Conservation (phyloP, 2,329 filamentous ascomycete genomes). For the Diaporthe ampelina region DNA sequence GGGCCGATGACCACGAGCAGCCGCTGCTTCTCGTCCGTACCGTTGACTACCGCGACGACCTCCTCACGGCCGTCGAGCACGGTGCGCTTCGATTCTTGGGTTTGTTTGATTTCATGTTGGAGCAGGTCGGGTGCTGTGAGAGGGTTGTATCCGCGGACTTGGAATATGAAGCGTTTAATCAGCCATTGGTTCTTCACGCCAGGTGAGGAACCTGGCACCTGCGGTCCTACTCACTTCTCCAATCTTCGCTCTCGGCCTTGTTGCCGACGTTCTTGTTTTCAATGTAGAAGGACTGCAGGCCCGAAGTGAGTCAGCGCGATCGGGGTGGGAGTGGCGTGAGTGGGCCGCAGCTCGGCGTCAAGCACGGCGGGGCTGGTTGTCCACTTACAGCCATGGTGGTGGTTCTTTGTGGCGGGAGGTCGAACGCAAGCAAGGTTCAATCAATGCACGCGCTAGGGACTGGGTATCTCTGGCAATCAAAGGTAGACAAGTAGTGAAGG, state of each 20-base stretch:
- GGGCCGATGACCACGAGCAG: constrained; percentile 87
- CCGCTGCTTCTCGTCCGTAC: constrained; percentile 66
- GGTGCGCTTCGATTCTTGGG: constrained; percentile 68
- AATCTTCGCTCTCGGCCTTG: constrained; percentile 81
- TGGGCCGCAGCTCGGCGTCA: constrained; percentile 21
- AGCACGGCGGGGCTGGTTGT: constrained; percentile 5
- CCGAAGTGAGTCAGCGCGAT: constrained; percentile 46
- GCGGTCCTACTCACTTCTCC: constrained; percentile 75
- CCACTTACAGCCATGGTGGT: constrained; percentile 52
- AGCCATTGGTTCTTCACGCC: constrained; percentile 41
- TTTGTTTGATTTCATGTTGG: constrained; percentile 87
- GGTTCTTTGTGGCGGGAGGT: constrained; percentile 34
- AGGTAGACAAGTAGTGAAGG: background rate
- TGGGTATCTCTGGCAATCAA: constrained; percentile 17
- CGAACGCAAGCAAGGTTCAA: constrained; percentile 14
- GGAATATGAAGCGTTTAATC: constrained; percentile 42
- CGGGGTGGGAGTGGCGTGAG: constrained; percentile 2
- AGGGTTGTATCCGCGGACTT: constrained; percentile 91
- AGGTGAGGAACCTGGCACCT: constrained; percentile 33
- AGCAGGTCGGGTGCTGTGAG: constrained; percentile 94
- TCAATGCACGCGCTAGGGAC: constrained; percentile 17
- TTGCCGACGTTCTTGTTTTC: constrained; percentile 86
- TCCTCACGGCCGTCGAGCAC: constrained; percentile 74
- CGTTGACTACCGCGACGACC: constrained; percentile 76
- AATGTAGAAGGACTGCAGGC: constrained; percentile 74